Evolutionary conservation across 2,329 filamentous ascomycete species (phyloP).

Genomic region (Colletotrichum sp.): DNA sequence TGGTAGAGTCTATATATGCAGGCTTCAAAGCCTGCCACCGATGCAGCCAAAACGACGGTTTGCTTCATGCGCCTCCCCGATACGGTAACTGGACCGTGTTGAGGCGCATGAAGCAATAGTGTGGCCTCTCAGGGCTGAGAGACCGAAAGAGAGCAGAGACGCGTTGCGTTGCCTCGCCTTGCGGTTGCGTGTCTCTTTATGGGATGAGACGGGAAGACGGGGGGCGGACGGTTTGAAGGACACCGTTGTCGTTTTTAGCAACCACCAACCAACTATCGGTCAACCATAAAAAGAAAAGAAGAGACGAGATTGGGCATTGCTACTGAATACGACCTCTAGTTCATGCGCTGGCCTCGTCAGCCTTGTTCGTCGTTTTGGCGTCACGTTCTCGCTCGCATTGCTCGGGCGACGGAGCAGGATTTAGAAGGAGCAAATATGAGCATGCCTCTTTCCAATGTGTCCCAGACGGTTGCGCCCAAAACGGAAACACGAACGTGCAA

Average conservation of each 20-base stretch:
- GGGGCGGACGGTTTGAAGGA: background rate
- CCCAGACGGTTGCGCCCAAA: slow-evolving; percentile 11
- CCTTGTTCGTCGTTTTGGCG: background rate
- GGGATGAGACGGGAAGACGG: slow-evolving; percentile 4
- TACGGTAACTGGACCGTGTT: background rate
- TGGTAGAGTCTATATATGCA: too few species aligned
- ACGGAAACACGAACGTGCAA: background rate
- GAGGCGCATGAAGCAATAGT: slow-evolving; percentile 8
- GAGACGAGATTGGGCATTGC: background rate
- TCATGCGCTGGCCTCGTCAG: background rate
- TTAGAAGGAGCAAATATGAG: background rate
- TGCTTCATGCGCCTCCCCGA: too few species aligned
- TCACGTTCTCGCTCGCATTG: background rate
- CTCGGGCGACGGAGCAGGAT: slow-evolving; percentile 7
- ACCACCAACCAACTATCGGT: background rate
- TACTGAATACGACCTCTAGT: background rate
- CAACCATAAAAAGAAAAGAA: background rate
- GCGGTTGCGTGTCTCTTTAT: background rate
- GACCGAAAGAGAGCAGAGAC: background rate
- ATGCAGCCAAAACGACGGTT: too few species aligned
- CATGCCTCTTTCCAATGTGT: background rate
- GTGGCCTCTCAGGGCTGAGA: slow-evolving; percentile 7
- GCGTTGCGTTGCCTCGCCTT: background rate
- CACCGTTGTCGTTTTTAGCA: background rate
- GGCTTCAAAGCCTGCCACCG: too few species aligned